These are phyloP conservation scores for Rhodotorula kratochvilovae DNA, from an alignment of 768 basidiomycete species.

Conservation along the genomic window DNA sequence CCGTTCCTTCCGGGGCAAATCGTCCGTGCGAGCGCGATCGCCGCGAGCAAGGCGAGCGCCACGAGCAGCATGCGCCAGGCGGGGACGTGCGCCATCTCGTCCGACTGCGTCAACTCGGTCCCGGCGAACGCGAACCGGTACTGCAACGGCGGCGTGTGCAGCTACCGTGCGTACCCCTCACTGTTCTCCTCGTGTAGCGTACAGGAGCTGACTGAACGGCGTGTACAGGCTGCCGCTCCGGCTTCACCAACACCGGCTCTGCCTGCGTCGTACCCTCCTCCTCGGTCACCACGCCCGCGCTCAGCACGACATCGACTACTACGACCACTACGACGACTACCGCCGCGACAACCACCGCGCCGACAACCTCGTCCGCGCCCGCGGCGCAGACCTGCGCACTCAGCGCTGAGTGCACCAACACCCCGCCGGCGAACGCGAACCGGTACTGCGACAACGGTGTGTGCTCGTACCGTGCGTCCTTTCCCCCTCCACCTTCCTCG, in stretches of 20 bases:
- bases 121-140: background rate
- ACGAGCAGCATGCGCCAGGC: background rate
- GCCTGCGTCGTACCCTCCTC: background rate
- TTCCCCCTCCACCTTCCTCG: background rate
- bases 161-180: background rate
- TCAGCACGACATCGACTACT: background rate
- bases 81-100: background rate
- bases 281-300: background rate
- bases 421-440: background rate
- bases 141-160: background rate
- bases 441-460: background rate
- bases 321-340: background rate
- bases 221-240: background rate
- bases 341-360: background rate
- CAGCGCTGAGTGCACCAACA: background rate
- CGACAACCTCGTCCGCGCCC: background rate
- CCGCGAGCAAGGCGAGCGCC: background rate
- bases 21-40: background rate
- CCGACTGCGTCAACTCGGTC: background rate
- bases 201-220: too few species aligned
- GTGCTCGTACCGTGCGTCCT: background rate
- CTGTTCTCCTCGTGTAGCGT: background rate
- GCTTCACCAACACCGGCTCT: background rate
- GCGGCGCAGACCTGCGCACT: background rate
- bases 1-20: background rate